phyloP scores from a whole-genome alignment of 2,329 filamentous ascomycete genomes.

The Purpureocillium lavendulum region DNA sequence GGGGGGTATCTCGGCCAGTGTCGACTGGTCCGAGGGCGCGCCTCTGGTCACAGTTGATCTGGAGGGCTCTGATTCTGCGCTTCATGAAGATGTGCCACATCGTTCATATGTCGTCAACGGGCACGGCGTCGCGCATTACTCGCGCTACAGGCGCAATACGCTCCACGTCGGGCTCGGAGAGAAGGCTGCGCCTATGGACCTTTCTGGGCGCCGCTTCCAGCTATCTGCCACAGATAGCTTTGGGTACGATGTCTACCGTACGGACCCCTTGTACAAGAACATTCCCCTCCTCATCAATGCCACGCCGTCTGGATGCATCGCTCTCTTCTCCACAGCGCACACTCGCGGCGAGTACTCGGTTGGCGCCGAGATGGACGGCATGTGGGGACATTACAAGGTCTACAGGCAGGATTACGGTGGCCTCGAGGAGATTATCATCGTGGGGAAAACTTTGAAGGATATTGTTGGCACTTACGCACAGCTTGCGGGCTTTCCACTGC shows the following conservation, averaged over 20 bases:
- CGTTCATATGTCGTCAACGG: slow-evolving; percentile 59
- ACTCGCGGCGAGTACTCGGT: slow-evolving; percentile 56
- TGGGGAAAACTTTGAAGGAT: slow-evolving; percentile 57
- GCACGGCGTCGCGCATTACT: slow-evolving; percentile 56
- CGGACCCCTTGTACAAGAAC: slow-evolving; percentile 69
- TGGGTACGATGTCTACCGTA: slow-evolving; percentile 62
- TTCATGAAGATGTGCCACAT: slow-evolving; percentile 55
- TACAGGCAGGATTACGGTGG: slow-evolving; percentile 66
- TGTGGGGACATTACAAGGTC: slow-evolving; percentile 69
- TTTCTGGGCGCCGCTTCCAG: slow-evolving; percentile 57
- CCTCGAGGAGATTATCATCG: slow-evolving; percentile 61
- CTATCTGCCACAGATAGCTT: slow-evolving; percentile 61
- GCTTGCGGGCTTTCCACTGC: slow-evolving; percentile 57
- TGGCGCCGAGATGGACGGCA: slow-evolving; percentile 65
- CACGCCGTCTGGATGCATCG: slow-evolving; percentile 55
- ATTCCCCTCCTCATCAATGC: slow-evolving; percentile 65
- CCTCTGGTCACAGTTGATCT: slow-evolving; percentile 50
- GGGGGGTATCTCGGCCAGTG: slow-evolving; percentile 39
- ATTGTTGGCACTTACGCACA: slow-evolving; percentile 59
- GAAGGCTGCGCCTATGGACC: slow-evolving; percentile 65
- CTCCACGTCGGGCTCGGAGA: slow-evolving; percentile 65
- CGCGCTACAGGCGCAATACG: slow-evolving; percentile 50
- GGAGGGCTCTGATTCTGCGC: slow-evolving; percentile 32
- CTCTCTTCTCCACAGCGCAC: slow-evolving; percentile 60
- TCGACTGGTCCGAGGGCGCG: slow-evolving; percentile 47